Conservation (phyloP, 139 green algal species). For the Picochlorum sp. region DNA sequence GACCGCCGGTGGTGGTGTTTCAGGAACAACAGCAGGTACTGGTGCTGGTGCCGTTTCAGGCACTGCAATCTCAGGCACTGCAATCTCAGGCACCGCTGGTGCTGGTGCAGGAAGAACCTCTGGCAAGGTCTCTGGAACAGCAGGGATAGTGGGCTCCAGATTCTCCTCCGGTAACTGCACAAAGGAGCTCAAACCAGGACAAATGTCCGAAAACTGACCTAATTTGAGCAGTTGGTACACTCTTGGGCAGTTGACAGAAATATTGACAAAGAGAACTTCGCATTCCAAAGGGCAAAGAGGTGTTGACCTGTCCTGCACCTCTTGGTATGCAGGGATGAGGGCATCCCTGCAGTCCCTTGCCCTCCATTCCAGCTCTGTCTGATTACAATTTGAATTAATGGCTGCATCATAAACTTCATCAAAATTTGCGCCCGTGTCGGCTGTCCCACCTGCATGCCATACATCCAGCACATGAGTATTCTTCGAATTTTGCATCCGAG, state of each 20-base stretch:
- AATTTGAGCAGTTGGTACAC: not conserved
- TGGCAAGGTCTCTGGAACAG: not conserved
- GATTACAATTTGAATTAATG: not conserved
- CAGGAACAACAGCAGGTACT: not conserved
- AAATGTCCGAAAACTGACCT: not conserved
- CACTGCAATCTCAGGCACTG: not conserved
- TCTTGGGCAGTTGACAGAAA: not conserved
- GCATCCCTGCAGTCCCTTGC: not conserved
- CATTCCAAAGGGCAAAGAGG: not conserved
- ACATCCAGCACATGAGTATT: not conserved
- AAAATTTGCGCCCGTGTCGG: not conserved
- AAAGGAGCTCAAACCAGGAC: not conserved
- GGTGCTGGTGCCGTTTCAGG: not conserved
- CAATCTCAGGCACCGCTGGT: not conserved
- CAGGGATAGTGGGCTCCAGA: not conserved
- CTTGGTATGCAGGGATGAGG: not conserved
- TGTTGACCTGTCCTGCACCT: constrained; percentile 7
- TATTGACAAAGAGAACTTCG: not conserved
- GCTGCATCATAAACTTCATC: not conserved
- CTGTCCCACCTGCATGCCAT: not conserved
- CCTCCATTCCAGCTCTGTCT: not conserved
- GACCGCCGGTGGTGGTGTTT: not conserved
- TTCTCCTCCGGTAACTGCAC: not conserved
- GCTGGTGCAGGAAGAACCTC: not conserved
- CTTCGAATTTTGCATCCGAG: not conserved